These are phyloP conservation scores for Dendrobium huoshanense DNA, from an alignment of 106 monocot genomes.

Conservation along the genomic window DNA sequence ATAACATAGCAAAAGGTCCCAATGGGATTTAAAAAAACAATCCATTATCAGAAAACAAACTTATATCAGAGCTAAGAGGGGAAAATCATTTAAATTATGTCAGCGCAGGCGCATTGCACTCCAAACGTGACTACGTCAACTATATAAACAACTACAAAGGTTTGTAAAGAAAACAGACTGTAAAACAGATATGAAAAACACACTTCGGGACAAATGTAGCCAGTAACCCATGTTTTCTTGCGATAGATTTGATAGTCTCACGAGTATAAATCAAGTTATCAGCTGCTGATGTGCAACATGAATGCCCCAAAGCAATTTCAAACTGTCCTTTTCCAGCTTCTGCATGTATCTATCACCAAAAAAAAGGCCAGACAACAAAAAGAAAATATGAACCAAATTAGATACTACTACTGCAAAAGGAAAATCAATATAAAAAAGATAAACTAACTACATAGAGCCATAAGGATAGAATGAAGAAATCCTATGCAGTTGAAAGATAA, in stretches of 20 bases:
- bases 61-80: neutral
- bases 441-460: neutral
- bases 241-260: conserved; percentile 73
- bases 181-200: conserved; percentile 10
- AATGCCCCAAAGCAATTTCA: conserved; percentile 66
- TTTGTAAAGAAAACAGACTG: neutral
- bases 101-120: neutral
- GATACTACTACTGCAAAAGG: neutral
- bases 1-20: neutral
- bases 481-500: neutral
- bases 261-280: conserved; percentile 79
- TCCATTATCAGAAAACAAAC: neutral
- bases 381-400: neutral
- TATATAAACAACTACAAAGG: neutral
- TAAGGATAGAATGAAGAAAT: neutral
- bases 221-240: conserved; percentile 76
- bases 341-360: conserved; percentile 65
- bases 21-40: neutral
- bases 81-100: neutral
- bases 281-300: conserved; percentile 53
- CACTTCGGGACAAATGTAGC: conserved; percentile 97
- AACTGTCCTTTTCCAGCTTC: conserved; percentile 94
- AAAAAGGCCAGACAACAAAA: conserved; percentile 11
- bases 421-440: neutral
- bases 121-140: neutral